Percentiles rank a stretch among this genome's conserved stretches.
Evolutionary conservation across 768 basidiomycete species (phyloP).

Genomic region (Pluteus cervinus): DNA sequence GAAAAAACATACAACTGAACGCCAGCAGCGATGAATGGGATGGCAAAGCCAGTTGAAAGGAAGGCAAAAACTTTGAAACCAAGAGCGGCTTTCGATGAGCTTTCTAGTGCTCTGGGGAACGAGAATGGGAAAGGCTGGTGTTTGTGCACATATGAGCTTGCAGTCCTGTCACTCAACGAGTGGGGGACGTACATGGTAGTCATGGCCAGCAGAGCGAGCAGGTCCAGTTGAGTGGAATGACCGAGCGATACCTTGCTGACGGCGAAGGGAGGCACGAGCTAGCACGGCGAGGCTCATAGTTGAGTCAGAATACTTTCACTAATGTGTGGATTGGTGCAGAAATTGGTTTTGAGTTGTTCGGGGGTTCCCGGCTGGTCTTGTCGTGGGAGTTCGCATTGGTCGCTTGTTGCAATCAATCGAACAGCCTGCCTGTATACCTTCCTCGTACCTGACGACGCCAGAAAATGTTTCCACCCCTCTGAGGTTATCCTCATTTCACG

Average conservation of each 20-base stretch:
- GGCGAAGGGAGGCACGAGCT: conserved; percentile 32
- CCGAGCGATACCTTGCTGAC: conserved; percentile 30
- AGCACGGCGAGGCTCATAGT: conserved; percentile 36
- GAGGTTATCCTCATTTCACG: no score
- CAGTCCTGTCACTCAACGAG: no score
- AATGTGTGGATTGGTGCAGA: no score
- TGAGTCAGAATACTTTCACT: background rate
- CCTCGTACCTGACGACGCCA: no score
- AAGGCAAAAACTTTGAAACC: conserved; percentile 41
- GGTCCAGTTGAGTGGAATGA: conserved; percentile 34
- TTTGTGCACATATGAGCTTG: no score
- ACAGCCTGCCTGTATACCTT: no score
- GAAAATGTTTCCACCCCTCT: no score
- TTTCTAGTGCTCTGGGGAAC: conserved; percentile 42
- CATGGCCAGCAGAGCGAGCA: conserved; percentile 42
- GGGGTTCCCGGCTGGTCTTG: no score
- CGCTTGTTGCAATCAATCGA: no score
- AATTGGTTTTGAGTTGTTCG: no score
- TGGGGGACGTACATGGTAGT: conserved; percentile 46
- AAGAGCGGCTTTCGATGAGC: conserved; percentile 44
- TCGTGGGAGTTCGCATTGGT: no score
- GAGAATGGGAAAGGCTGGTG: conserved; percentile 51
- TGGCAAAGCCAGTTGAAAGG: conserved; percentile 52
- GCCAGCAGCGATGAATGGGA: conserved; percentile 58
- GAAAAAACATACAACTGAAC: conserved; percentile 58